A percentile compares a stretch with the other conserved stretches of the same genome.
These are phyloP conservation scores for Candida sanyiensis DNA, from an alignment of 805 yeast genomes.

Conservation along the genomic window DNA sequence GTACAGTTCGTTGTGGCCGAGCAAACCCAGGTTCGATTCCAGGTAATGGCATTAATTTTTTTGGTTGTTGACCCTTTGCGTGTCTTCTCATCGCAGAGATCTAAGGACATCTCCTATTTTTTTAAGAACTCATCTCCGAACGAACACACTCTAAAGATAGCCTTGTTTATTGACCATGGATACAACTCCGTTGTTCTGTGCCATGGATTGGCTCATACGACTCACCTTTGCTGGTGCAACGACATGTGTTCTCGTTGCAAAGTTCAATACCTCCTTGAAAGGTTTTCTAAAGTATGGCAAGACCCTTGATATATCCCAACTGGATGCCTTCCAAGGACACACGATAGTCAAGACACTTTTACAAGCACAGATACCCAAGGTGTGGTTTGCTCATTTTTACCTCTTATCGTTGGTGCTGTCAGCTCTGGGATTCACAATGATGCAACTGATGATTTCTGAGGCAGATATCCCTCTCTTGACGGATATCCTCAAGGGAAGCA, in stretches of 20 bases:
- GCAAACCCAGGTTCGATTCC: slow-evolving; percentile 71
- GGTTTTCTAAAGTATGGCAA: slow-evolving; percentile 42
- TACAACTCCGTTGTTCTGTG: not conserved
- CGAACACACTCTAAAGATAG: no score
- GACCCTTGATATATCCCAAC: slow-evolving; percentile 22
- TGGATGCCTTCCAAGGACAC: not conserved
- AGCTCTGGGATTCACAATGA: slow-evolving; percentile 15
- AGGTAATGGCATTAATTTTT: slow-evolving; percentile 48
- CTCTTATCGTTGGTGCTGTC: slow-evolving; percentile 35
- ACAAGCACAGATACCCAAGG: slow-evolving; percentile 50
- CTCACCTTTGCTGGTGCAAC: slow-evolving; percentile 4
- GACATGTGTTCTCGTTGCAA: slow-evolving; percentile 29
- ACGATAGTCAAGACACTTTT: slow-evolving; percentile 14
- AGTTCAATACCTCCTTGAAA: slow-evolving; percentile 26
- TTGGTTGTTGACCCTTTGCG: not conserved
- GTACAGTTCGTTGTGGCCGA: slow-evolving; percentile 73
- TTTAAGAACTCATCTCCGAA: no score
- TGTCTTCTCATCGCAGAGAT: not conserved
- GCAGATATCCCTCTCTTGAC: slow-evolving; percentile 7
- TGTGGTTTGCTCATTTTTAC: slow-evolving; percentile 61
- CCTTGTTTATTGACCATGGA: no score
- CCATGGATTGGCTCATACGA: slow-evolving; percentile 3
- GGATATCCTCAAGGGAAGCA: slow-evolving; percentile 4
- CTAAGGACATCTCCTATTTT: no score
- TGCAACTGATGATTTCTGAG: slow-evolving; percentile 9